phyloP scores from a whole-genome alignment of 768 basidiomycete species.

The Lactarius hengduanensis region DNA sequence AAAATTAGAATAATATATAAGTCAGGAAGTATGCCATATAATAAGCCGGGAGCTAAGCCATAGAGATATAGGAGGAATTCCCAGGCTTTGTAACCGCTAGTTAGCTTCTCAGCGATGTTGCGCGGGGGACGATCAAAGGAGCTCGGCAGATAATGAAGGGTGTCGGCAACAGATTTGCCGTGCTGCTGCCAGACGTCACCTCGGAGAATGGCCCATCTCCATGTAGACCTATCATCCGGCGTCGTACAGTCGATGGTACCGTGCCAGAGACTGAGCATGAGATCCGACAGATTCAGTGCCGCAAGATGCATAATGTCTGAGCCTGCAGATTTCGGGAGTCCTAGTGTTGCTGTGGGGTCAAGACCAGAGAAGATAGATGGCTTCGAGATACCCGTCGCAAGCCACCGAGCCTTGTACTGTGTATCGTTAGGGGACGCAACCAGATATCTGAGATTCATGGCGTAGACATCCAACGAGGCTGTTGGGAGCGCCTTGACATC shows the following conservation, averaged over 20 bases:
- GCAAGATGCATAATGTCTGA: constrained; percentile 43
- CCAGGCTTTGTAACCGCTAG: constrained; percentile 37
- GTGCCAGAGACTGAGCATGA: constrained; percentile 37
- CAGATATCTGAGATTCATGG: constrained; percentile 28
- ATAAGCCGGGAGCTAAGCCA: constrained; percentile 32
- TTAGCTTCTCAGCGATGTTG: constrained; percentile 43
- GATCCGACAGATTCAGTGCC: constrained; percentile 40
- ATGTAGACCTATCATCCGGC: constrained; percentile 31
- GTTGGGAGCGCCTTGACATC: constrained; percentile 20
- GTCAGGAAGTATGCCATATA: constrained; percentile 31
- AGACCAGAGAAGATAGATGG: constrained; percentile 39
- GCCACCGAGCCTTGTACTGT: constrained; percentile 33
- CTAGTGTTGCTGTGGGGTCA: constrained; percentile 23
- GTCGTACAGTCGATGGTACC: constrained; percentile 32
- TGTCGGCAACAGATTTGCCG: constrained; percentile 35
- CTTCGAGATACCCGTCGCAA: constrained; percentile 38
- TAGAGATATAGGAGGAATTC: constrained; percentile 33
- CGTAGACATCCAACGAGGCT: constrained; percentile 23
- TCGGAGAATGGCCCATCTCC: constrained; percentile 37
- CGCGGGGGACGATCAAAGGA: constrained; percentile 46
- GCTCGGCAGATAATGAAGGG: constrained; percentile 37
- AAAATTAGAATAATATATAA: constrained; percentile 35
- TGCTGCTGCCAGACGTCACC: constrained; percentile 38
- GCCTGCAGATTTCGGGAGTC: constrained; percentile 35
- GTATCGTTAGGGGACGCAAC: constrained; percentile 29